These are phyloP conservation scores for Podospora comata DNA, from an alignment of 495 filamentous ascomycete species.

Conservation along the genomic window DNA sequence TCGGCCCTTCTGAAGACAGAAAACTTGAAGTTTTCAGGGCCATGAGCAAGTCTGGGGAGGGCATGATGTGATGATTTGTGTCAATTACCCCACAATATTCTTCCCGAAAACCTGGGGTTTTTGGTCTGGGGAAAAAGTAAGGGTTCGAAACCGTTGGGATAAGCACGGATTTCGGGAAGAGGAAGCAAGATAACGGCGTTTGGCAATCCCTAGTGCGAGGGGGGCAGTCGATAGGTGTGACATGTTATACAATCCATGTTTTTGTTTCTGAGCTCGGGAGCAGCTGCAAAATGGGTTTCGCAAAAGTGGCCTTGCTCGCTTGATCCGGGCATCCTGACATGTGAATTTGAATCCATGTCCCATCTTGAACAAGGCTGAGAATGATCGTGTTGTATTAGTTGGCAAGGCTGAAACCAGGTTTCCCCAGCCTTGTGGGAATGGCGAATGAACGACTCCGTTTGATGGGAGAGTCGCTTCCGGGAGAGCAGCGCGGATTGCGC, in stretches of 20 bases:
- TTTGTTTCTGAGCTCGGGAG: not conserved
- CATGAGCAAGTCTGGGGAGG: not conserved
- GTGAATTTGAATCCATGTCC: not conserved
- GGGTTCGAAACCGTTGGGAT: not conserved
- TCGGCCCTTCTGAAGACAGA: conserved; percentile 16
- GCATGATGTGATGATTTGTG: not conserved
- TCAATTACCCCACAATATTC: conserved; percentile 5
- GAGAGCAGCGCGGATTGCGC: not conserved
- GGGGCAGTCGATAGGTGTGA: not conserved
- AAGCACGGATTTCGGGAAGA: not conserved
- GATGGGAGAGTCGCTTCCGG: not conserved
- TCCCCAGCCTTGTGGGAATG: not conserved
- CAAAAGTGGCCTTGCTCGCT: not conserved
- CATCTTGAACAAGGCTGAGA: not conserved
- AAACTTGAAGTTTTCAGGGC: not conserved
- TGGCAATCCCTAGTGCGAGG: not conserved
- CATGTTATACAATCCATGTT: not conserved
- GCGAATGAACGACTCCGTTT: not conserved
- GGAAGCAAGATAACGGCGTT: not conserved
- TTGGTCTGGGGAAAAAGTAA: not conserved
- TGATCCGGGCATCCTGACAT: not conserved
- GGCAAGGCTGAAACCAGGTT: not conserved
- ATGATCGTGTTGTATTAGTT: not conserved
- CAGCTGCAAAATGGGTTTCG: not conserved
- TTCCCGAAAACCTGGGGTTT: not conserved